These are phyloP conservation scores for Corrigiola litoralis DNA, from an alignment of 179 eudicot genomes.

Conservation along the genomic window DNA sequence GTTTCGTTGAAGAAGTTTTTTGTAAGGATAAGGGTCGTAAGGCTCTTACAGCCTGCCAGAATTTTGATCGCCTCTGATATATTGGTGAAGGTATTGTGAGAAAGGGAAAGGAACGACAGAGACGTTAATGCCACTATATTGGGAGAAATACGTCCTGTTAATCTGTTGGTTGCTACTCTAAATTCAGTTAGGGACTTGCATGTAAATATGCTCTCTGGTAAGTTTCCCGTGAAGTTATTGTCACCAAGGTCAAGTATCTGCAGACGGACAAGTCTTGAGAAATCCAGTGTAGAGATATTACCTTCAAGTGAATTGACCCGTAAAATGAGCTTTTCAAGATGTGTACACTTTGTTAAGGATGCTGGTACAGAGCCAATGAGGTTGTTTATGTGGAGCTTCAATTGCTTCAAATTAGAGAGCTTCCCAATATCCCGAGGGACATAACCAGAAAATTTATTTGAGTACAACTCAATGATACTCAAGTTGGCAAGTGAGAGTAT, in stretches of 20 bases:
- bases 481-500: constrained; percentile 39
- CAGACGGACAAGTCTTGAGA: constrained; percentile 46
- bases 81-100: constrained; percentile 55
- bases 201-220: constrained; percentile 53
- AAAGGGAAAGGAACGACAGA: constrained; percentile 64
- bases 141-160: constrained; percentile 50
- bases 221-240: constrained; percentile 52
- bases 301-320: constrained; percentile 52
- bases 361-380: constrained; percentile 47
- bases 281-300: constrained; percentile 54
- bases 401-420: constrained; percentile 39
- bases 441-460: constrained; percentile 37
- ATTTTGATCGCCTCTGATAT: constrained; percentile 41
- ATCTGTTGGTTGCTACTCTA: constrained; percentile 53
- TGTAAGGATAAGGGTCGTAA: constrained; percentile 47
- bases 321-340: constrained; percentile 37
- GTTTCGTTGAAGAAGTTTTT: constrained; percentile 52
- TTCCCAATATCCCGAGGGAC: constrained; percentile 52
- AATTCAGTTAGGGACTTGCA: constrained; percentile 68
- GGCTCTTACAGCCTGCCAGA: constrained; percentile 47
- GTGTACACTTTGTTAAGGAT: constrained; percentile 53
- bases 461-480: constrained; percentile 37
- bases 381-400: constrained; percentile 47
- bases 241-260: constrained; percentile 65
- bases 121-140: constrained; percentile 37